These are phyloP conservation scores for Colletotrichum acutatum DNA, from an alignment of 2,329 filamentous ascomycete genomes.

Conservation along the genomic window DNA sequence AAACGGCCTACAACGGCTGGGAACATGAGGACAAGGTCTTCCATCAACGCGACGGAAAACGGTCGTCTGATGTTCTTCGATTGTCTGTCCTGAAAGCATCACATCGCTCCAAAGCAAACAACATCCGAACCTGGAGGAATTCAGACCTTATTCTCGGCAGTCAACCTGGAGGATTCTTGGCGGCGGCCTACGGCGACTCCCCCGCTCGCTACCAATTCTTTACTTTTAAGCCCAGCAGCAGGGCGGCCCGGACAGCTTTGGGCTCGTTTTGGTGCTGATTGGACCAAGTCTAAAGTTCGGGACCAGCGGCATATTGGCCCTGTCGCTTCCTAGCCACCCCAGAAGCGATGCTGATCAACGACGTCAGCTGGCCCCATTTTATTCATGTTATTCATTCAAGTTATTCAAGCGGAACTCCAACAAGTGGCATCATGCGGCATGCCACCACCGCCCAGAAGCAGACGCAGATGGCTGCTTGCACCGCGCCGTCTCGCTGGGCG, in stretches of 20 bases:
- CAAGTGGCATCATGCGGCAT: not conserved
- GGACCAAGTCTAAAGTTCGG: conserved; percentile 4
- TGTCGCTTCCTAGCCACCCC: conserved; percentile 11
- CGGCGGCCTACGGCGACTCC: not conserved
- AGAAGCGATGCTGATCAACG: conserved; percentile 23
- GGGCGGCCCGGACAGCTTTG: conserved; percentile 2
- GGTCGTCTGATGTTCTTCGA: conserved; percentile 1
- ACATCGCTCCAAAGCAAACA: not conserved
- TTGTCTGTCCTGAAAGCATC: not conserved
- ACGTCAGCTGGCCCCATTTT: conserved; percentile 30
- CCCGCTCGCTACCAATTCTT: conserved; percentile 12
- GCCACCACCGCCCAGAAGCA: not conserved
- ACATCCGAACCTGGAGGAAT: not conserved
- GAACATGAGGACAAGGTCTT: not conserved
- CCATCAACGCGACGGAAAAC: conserved; percentile 10
- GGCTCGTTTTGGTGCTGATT: not conserved
- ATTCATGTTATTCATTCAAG: conserved; percentile 4
- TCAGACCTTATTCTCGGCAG: not conserved
- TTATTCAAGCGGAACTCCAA: not conserved
- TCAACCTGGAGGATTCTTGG: conserved; percentile 7
- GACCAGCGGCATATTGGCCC: conserved; percentile 22
- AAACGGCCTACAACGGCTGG: not conserved
- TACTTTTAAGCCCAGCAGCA: not conserved
- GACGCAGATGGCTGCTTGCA: not conserved
- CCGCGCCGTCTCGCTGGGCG: not conserved